phyloP scores from a whole-genome alignment of 768 basidiomycete genomes.

The Mycena leptocephala region DNA sequence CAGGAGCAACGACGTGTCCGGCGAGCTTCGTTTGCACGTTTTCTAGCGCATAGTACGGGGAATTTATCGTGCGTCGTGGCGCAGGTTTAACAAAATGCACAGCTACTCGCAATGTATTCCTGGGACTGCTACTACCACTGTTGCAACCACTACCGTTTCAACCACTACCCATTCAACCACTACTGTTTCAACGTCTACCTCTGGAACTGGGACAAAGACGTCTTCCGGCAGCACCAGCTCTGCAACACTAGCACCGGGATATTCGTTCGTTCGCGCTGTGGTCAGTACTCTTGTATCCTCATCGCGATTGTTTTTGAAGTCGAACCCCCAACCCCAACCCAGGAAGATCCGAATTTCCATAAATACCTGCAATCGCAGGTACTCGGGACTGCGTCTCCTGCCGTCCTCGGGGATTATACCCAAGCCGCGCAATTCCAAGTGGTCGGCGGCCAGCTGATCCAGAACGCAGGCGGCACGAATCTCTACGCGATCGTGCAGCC shows the following conservation, averaged over 20 bases:
- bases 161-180: constrained; percentile 40
- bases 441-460: constrained; percentile 69
- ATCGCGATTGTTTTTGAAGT: neutral
- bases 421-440: constrained; percentile 74
- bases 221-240: constrained; percentile 47
- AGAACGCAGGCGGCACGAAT: constrained; percentile 58
- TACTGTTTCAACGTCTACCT: constrained; percentile 24
- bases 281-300: constrained; percentile 48
- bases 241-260: constrained; percentile 63
- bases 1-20: constrained; percentile 31
- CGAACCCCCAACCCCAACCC: constrained; percentile 4
- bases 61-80: neutral
- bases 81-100: neutral
- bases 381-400: constrained; percentile 57
- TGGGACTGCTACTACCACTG: constrained; percentile 48
- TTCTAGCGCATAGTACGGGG: constrained; percentile 4
- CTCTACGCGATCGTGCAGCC: constrained; percentile 69
- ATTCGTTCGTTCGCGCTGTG: constrained; percentile 73
- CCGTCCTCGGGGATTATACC: constrained; percentile 67
- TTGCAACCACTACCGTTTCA: constrained; percentile 44
- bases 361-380: constrained; percentile 72
- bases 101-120: constrained; percentile 28
- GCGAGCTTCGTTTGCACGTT: constrained; percentile 16
- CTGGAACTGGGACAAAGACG: constrained; percentile 34
- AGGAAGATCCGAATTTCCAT: constrained; percentile 75